Base-by-base conservation (phyloP, 192 early-diverging fungal genomes). In the Coemansia sp. region DNA sequence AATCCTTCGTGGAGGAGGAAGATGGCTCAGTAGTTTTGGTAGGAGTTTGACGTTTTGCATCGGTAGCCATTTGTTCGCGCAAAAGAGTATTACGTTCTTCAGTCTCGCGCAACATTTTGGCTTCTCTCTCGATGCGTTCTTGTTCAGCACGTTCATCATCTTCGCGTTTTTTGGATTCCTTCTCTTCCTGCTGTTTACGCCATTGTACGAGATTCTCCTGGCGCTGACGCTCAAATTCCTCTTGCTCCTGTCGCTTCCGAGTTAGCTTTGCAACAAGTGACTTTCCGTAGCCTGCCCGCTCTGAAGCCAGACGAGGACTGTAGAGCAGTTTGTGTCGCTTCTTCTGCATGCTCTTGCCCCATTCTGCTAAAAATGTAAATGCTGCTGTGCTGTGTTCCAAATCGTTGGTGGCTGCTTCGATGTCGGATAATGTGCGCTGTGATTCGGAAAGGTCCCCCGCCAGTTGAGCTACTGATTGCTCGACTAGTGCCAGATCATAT, bases 381-480 rank as follows among this genome's bases (percentile, higher is more conserved):
- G 79, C 54, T 19, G 48, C 31, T 3, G 62, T 60, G 56, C 68
- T 73, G 21, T 78, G 78, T 30, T 87, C 84, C 7, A 94, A 66
- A 3, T 86, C 88, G 9, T 64, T 69, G 6, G 86, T 68, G 1
- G 91, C 89, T 5, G 69, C 44, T 5, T 85, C 67, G 58, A 97
- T 79, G 8, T 81, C 77, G 7, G 51, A 51, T 0, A 91, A 67
- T 1, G 88, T 83, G 31, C 90, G 85, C 56, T 83, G 76, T 24
- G 90, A 85, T 2, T 74, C 68, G 3, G 88, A 74, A 54, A 85
- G 85, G 41, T 94, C 92, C 34, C 89, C 87, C 50, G 92, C 85
- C 12, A 93, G 71, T 56, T 89, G 89, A 5, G 92, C 92, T 44
- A 88, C 90, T 3, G 88, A 84, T 60, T 94, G 94, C 70, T 94